Evolutionary conservation across 2,329 filamentous ascomycete genomes (phyloP).

Genomic region (Mycosphaerella sp.): DNA sequence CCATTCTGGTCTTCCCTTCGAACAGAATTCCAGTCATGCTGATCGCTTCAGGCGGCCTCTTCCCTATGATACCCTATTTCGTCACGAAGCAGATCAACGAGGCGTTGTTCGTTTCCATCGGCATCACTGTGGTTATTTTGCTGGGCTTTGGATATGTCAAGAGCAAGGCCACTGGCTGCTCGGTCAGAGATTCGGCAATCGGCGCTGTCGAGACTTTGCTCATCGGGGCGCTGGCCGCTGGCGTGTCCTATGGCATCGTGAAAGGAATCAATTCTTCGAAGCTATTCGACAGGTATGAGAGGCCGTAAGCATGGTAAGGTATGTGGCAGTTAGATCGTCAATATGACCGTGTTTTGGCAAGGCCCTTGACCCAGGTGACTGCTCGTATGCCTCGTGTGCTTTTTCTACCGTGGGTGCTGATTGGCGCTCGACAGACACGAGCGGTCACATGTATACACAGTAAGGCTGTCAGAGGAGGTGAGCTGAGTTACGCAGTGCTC

Average conservation of each 20-base stretch:
- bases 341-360: background rate
- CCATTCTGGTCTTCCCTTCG: background rate
- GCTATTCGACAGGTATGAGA: constrained; percentile 3
- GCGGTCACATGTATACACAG: too few species aligned
- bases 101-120: constrained; percentile 47
- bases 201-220: constrained; percentile 35
- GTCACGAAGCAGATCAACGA: constrained; percentile 35
- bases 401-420: background rate
- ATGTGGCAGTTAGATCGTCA: too few species aligned
- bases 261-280: constrained; percentile 26
- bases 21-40: background rate
- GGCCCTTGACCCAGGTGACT: constrained; percentile 1
- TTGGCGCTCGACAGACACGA: constrained; percentile 7
- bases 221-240: constrained; percentile 36
- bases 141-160: constrained; percentile 50
- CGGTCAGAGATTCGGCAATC: constrained; percentile 24
- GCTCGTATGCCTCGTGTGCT: constrained; percentile 4
- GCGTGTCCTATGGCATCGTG: constrained; percentile 38
- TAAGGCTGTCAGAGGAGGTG: too few species aligned
- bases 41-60: constrained; percentile 30
- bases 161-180: constrained; percentile 32
- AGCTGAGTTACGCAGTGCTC: too few species aligned
- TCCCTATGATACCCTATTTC: constrained; percentile 51
- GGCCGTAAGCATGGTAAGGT: background rate
- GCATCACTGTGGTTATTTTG: constrained; percentile 46